These are phyloP conservation scores for Starmerella roubikii DNA, from an alignment of 805 yeast genomes.

Conservation along the genomic window DNA sequence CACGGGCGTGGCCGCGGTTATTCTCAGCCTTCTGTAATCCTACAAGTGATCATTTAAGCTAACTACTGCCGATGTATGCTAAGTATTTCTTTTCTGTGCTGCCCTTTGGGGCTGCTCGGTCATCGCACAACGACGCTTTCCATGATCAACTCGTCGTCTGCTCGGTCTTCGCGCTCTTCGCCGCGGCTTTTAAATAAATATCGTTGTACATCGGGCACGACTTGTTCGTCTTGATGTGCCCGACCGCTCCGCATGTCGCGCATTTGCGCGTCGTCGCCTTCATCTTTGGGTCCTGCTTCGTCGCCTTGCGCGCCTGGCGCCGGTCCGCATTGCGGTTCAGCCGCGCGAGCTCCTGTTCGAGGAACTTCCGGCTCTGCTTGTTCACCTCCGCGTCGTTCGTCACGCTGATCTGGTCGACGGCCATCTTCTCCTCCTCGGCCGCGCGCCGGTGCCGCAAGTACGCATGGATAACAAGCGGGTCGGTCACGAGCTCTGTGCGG, in stretches of 20 bases:
- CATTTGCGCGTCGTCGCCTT: constrained; percentile 69
- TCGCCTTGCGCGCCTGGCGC: constrained; percentile 43
- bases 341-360: constrained; percentile 74
- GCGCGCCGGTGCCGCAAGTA: constrained; percentile 60
- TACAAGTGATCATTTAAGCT: not conserved
- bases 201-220: constrained; percentile 79
- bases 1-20: not conserved
- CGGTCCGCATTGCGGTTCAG: constrained; percentile 64
- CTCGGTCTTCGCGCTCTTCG: not conserved
- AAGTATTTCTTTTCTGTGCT: not conserved
- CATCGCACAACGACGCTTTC: too few species aligned
- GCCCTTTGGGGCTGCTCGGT: not conserved
- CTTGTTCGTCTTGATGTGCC: constrained; percentile 85
- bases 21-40: too few species aligned
- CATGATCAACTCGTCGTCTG: too few species aligned
- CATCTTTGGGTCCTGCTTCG: constrained; percentile 49
- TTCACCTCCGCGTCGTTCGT: constrained; percentile 78
- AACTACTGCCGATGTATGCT: not conserved
- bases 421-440: constrained; percentile 50
- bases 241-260: constrained; percentile 89
- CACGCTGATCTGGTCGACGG: constrained; percentile 58
- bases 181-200: constrained; percentile 21
- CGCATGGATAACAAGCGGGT: constrained; percentile 76
- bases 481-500: constrained; percentile 60
- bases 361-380: constrained; percentile 55